Conservation (phyloP, 2,329 filamentous ascomycete species). For the Leptographium procerum region DNA sequence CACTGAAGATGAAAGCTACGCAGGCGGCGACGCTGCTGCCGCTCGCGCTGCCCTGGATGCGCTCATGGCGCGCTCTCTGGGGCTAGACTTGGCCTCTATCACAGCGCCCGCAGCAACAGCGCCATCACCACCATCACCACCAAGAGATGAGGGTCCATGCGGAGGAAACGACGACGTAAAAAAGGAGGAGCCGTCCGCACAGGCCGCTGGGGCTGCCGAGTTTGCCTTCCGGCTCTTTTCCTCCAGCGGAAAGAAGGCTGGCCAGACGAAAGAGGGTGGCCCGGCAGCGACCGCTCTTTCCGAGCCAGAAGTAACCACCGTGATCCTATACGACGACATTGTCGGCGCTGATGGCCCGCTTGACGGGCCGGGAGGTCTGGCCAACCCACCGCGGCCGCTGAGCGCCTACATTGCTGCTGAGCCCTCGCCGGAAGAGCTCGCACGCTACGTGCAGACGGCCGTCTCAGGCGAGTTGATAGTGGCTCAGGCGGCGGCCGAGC, state of each 20-base stretch:
- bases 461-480: conserved; percentile 42
- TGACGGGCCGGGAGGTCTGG: conserved; percentile 22
- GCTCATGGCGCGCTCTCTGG: conserved; percentile 8
- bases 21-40: neutral
- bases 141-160: neutral
- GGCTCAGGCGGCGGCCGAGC: conserved; percentile 21
- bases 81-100: neutral
- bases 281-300: neutral
- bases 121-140: neutral
- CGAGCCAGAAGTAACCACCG: neutral
- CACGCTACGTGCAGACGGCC: conserved; percentile 33
- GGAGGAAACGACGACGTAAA: neutral
- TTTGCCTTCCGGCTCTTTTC: conserved; percentile 13
- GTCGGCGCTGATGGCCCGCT: conserved; percentile 24
- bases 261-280: too few relatives aligned
- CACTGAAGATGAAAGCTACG: neutral
- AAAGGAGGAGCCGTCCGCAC: neutral
- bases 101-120: neutral
- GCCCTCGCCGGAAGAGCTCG: conserved; percentile 24
- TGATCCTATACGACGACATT: conserved; percentile 36
- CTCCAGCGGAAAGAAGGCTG: neutral
- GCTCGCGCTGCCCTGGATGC: conserved; percentile 9
- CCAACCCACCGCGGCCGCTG: conserved; percentile 28
- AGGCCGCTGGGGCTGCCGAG: neutral
- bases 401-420: conserved; percentile 37